phyloP scores from a whole-genome alignment of 768 basidiomycete species.

The Tricholoma flavovirens region DNA sequence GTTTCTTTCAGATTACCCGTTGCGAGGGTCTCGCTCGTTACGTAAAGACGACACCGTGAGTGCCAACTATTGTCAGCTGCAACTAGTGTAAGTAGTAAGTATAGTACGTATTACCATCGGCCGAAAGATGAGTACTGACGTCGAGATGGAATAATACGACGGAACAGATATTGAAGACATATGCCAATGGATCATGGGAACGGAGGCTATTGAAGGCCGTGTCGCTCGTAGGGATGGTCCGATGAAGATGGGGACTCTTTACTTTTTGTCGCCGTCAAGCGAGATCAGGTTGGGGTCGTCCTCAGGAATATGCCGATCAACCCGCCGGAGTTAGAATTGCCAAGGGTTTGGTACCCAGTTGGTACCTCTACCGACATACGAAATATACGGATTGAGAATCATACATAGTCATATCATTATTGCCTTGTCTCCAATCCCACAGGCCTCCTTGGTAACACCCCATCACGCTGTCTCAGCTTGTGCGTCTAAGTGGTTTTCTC shows the following conservation, averaged over 20 bases:
- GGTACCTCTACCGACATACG: slow-evolving; percentile 20
- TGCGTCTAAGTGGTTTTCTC: slow-evolving; percentile 22
- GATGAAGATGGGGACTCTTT: slow-evolving; percentile 29
- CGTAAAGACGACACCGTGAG: slow-evolving; percentile 11
- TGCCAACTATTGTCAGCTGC: slow-evolving; percentile 3
- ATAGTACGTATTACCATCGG: neutral
- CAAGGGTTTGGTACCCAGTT: slow-evolving; percentile 16
- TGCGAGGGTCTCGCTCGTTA: slow-evolving; percentile 20
- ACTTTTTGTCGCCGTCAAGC: neutral
- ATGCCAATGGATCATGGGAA: slow-evolving; percentile 12
- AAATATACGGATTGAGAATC: slow-evolving; percentile 15
- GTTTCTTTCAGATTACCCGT: slow-evolving; percentile 11
- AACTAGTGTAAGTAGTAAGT: neutral
- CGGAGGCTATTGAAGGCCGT: slow-evolving; percentile 31
- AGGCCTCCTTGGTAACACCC: slow-evolving; percentile 41
- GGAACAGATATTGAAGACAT: slow-evolving; percentile 1
- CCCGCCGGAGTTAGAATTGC: slow-evolving; percentile 20
- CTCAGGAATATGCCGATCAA: slow-evolving; percentile 32
- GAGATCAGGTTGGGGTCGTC: slow-evolving; percentile 17
- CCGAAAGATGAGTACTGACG: neutral
- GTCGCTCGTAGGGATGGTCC: slow-evolving; percentile 34
- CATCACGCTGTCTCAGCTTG: slow-evolving; percentile 33
- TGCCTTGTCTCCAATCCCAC: slow-evolving; percentile 25
- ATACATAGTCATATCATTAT: slow-evolving; percentile 26
- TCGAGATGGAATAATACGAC: neutral